phyloP scores from a whole-genome alignment of 169 alveolate species.

The Perkinsus chesapeaki region DNA sequence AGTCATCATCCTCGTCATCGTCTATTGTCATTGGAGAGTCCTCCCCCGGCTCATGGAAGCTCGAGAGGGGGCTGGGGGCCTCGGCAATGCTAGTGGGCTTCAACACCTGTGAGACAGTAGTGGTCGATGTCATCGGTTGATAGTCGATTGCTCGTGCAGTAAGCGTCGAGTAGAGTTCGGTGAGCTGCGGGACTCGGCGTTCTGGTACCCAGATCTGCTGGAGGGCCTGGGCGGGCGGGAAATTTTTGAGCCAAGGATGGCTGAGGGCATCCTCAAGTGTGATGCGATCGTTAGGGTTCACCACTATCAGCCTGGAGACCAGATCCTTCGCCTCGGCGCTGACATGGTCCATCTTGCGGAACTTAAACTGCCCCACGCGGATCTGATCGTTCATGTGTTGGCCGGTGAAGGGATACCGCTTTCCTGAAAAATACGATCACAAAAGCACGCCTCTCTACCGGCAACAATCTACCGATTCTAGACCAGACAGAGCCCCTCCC shows the following conservation, averaged over 20 bases:
- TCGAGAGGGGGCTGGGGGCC: not conserved
- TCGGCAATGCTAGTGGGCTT: not conserved
- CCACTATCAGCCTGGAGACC: not conserved
- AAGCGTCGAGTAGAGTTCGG: not conserved
- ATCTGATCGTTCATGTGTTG: not conserved
- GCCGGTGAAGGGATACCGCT: conserved; percentile 15
- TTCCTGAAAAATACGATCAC: not conserved
- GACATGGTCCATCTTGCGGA: conserved; percentile 1
- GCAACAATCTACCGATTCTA: no score
- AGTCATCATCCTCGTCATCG: not conserved
- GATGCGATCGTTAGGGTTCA: conserved; percentile 9
- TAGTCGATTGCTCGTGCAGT: not conserved
- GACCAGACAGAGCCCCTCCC: not conserved
- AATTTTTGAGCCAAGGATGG: not conserved
- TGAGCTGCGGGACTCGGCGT: not conserved
- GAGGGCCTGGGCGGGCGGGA: not conserved
- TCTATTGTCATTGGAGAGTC: not conserved
- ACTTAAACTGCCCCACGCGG: conserved; percentile 4
- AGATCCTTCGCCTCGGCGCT: conserved; percentile 4
- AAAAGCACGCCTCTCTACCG: no score
- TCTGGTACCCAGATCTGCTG: not conserved
- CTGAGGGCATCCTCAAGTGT: not conserved
- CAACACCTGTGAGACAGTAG: not conserved
- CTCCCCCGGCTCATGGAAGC: not conserved
- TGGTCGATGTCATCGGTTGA: not conserved